These are phyloP conservation scores for Lasiosphaeria miniovina DNA, from an alignment of 495 filamentous ascomycete species.

Conservation along the genomic window DNA sequence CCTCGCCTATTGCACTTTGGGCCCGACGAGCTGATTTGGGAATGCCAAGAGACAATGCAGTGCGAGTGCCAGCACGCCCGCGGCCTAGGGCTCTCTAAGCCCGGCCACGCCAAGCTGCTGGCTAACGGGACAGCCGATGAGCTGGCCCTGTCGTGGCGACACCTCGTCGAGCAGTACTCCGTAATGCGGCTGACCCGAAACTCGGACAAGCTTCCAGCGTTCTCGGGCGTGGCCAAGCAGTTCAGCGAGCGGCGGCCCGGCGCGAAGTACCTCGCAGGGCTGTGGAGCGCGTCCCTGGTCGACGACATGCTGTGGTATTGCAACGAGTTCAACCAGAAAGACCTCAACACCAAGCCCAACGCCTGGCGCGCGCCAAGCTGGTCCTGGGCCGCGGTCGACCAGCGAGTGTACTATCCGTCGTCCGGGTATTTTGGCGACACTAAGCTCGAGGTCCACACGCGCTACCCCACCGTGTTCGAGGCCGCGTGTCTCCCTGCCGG, in stretches of 20 bases:
- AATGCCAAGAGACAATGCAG: neutral
- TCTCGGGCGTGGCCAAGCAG: neutral
- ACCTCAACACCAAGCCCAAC: too few relatives aligned
- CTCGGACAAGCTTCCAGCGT: neutral
- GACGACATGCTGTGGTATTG: neutral
- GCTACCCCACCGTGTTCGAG: too few relatives aligned
- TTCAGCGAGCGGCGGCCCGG: neutral
- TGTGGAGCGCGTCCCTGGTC: neutral
- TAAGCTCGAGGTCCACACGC: too few relatives aligned
- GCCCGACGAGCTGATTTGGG: neutral
- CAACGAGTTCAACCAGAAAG: too few relatives aligned
- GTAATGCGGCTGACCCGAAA: neutral
- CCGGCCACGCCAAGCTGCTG: neutral
- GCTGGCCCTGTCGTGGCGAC: neutral
- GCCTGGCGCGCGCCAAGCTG: too few relatives aligned
- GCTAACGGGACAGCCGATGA: neutral
- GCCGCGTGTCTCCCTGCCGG: too few relatives aligned
- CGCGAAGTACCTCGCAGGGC: neutral
- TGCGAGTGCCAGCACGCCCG: neutral
- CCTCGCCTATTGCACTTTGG: neutral
- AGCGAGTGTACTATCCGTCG: too few relatives aligned
- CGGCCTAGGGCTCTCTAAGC: neutral
- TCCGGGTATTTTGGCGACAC: too few relatives aligned
- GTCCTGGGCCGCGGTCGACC: too few relatives aligned
- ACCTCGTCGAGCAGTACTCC: neutral